Evolutionary conservation across 192 early-diverging fungal species (phyloP).

Genomic region (Backusella westeae): DNA sequence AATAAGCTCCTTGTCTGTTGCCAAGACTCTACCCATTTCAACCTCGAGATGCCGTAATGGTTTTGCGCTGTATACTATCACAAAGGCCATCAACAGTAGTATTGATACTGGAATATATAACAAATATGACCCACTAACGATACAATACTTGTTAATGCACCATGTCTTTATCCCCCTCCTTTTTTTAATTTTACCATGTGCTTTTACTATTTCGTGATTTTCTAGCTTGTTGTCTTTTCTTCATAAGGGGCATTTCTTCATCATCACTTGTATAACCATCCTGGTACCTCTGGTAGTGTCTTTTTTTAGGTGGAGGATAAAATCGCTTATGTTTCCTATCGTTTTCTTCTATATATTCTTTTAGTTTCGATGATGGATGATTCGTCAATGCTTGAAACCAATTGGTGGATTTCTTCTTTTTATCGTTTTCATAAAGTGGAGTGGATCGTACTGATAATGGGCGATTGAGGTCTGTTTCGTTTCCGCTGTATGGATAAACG

Average conservation of each 20-base stretch:
- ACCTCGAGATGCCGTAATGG: conserved; percentile 28
- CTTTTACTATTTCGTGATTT: neutral
- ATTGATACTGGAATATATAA: neutral
- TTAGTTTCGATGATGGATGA: neutral
- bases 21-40: conserved; percentile 54
- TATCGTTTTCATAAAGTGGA: neutral
- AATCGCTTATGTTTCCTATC: neutral
- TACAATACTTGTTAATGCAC: neutral
- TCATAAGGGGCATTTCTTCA: conserved; percentile 23
- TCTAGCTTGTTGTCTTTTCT: neutral
- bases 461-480: neutral
- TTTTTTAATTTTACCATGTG: conserved; percentile 15
- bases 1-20: conserved; percentile 66
- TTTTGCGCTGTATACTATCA: conserved; percentile 14
- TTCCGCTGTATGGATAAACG: conserved; percentile 32
- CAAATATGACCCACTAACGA: neutral
- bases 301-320: neutral
- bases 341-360: neutral
- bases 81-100: neutral
- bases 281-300: neutral
- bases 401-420: neutral
- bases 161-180: neutral
- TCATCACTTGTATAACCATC: conserved; percentile 38
- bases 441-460: conserved; percentile 19
- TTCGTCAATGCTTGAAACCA: conserved; percentile 5